Evolutionary conservation across 345 rosid genomes (phyloP).

Genomic region (Noccaea caerulescens): DNA sequence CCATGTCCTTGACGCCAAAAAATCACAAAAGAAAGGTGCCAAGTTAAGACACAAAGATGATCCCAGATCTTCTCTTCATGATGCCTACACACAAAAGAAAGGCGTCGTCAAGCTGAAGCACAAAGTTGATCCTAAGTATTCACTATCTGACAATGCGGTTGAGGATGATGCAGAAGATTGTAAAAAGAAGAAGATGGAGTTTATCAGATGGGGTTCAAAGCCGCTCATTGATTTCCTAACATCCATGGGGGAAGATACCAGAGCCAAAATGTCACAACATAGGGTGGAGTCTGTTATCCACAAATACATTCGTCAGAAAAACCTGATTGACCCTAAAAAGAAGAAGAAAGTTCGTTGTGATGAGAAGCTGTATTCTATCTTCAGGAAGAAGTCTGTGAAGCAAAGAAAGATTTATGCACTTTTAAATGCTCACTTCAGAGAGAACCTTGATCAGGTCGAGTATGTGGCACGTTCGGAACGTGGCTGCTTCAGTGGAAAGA

Average conservation of each 20-base stretch:
- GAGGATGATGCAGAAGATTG: constrained; percentile 11
- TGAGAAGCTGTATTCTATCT: constrained; percentile 51
- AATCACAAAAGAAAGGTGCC: constrained; percentile 16
- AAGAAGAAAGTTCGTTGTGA: constrained; percentile 50
- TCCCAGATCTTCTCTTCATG: constrained; percentile 34
- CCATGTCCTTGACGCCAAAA: constrained; percentile 43
- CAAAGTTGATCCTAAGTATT: constrained; percentile 15
- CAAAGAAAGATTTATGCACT: constrained; percentile 42
- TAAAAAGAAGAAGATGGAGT: constrained; percentile 41
- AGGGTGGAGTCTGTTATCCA: constrained; percentile 47
- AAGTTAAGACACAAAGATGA: constrained; percentile 6
- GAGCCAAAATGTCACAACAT: constrained; percentile 42
- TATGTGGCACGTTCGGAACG: constrained; percentile 30
- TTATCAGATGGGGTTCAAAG: constrained; percentile 57
- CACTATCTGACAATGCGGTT: not conserved
- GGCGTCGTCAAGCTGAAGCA: constrained; percentile 1
- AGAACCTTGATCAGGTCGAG: constrained; percentile 43
- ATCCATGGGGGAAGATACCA: constrained; percentile 53
- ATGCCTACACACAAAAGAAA: constrained; percentile 42
- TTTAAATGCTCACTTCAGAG: constrained; percentile 47
- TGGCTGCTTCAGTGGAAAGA: constrained; percentile 27
- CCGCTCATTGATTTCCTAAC: constrained; percentile 56
- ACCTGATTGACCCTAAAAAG: constrained; percentile 41
- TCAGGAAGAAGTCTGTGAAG: constrained; percentile 48
- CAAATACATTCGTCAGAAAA: constrained; percentile 41